phyloP scores from a whole-genome alignment of 805 yeast genomes.

The Peterozyma xylosa region DNA sequence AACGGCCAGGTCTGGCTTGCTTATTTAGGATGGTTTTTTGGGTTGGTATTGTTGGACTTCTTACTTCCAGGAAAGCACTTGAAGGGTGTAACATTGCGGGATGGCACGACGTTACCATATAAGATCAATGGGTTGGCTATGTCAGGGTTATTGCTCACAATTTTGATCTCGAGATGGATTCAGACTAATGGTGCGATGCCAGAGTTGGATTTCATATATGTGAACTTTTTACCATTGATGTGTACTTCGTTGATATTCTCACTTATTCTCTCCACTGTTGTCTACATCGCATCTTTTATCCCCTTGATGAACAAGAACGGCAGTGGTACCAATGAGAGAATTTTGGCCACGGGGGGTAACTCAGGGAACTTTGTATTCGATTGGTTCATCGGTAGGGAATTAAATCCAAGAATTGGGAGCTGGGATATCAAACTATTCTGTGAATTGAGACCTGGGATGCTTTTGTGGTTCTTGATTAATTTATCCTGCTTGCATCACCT shows the following conservation, averaged over 20 bases:
- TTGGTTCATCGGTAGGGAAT: slow-evolving; percentile 96
- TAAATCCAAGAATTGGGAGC: slow-evolving; percentile 81
- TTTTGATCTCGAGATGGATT: slow-evolving; percentile 45
- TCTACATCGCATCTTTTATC: slow-evolving; percentile 61
- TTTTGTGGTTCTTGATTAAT: slow-evolving; percentile 77
- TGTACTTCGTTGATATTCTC: slow-evolving; percentile 60
- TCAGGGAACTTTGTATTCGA: slow-evolving; percentile 70
- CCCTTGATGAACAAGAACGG: slow-evolving; percentile 48
- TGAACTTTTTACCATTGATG: slow-evolving; percentile 59
- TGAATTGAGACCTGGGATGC: slow-evolving; percentile 91
- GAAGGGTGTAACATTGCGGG: slow-evolving; percentile 67
- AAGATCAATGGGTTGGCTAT: slow-evolving; percentile 75
- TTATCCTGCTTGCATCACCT: slow-evolving; percentile 59
- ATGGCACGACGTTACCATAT: slow-evolving; percentile 63
- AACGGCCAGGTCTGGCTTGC: slow-evolving; percentile 49
- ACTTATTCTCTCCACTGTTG: slow-evolving; percentile 50
- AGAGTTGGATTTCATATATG: slow-evolving; percentile 71
- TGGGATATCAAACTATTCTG: slow-evolving; percentile 89
- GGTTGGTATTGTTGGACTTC: slow-evolving; percentile 55
- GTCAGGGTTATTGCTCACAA: slow-evolving; percentile 26
- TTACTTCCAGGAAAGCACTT: slow-evolving; percentile 62
- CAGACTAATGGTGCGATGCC: slow-evolving; percentile 54
- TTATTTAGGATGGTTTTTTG: slow-evolving; percentile 68
- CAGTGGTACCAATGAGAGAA: slow-evolving; percentile 49
- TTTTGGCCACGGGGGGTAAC: slow-evolving; percentile 84